These are phyloP conservation scores for Petunia axillaris DNA, from an alignment of 257 asterid species.

Conservation along the genomic window DNA sequence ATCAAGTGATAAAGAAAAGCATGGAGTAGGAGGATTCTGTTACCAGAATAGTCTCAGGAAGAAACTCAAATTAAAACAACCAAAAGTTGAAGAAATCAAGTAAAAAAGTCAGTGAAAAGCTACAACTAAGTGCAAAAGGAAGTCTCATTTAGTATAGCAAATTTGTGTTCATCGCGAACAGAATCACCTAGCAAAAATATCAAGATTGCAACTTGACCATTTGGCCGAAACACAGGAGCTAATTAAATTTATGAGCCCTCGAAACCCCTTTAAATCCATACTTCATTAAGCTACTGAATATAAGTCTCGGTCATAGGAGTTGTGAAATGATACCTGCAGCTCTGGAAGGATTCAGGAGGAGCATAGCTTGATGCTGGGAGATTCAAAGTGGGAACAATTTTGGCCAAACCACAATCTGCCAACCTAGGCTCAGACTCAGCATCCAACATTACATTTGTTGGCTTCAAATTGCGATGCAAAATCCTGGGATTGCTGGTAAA, in stretches of 20 bases:
- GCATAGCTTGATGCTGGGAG: slow-evolving; percentile 57
- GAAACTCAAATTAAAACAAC: neutral
- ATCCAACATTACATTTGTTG: slow-evolving; percentile 82
- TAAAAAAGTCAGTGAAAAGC: neutral
- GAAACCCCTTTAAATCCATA: neutral
- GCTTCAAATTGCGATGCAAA: slow-evolving; percentile 82
- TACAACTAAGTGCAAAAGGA: neutral
- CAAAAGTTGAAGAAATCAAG: neutral
- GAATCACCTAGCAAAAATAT: neutral
- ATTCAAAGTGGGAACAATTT: slow-evolving; percentile 53
- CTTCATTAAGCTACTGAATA: neutral
- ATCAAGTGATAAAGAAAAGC: neutral
- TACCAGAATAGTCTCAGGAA: neutral
- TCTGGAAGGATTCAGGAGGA: slow-evolving; percentile 78
- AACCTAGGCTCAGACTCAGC: slow-evolving; percentile 74
- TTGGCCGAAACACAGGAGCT: neutral
- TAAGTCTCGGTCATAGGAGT: neutral
- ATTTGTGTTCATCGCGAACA: neutral
- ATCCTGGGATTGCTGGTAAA: slow-evolving; percentile 65
- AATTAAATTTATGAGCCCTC: neutral
- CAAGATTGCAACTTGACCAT: neutral
- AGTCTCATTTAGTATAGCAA: neutral
- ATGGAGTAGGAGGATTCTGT: neutral
- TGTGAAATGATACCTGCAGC: slow-evolving; percentile 55
- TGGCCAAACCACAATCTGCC: slow-evolving; percentile 78